Base-by-base conservation (phyloP, 768 basidiomycete genomes). In the Pleurotus platypus region DNA sequence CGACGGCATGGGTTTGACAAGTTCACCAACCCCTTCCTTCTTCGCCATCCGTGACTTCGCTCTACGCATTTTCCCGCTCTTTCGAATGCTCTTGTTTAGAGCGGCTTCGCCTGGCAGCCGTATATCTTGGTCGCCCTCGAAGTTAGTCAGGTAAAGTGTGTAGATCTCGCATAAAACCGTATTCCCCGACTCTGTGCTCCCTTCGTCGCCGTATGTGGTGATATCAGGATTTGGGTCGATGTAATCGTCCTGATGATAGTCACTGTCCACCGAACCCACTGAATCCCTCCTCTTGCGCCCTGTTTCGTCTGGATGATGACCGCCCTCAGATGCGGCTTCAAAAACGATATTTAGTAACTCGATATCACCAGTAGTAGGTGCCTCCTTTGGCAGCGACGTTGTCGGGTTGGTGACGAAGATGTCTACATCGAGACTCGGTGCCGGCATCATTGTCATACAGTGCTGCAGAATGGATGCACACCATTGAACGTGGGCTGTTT, bases 401-500 rank as follows among this genome's bases (percentile, higher is more conserved):
- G n/a, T 40, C 9, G 51, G 76, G 60, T 82, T 85, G 7, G 89
- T 89, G 30, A 92, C 87, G 63, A 85, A 92, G 45, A 92, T 86
- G 62, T 89, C 84, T 49, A 92, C 70, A 61, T 86, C 81, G 3
- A 92, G 74, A 46, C 71, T 64, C 50, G 73, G 63, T 6, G 68
- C 43, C 3, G 81, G 75, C 26, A 85, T 73, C 66, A 86, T 75
- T 30, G 78, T 72, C 65, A 80, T 77, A 68, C 87, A 91, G 15
- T 76, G 75, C n/a, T 83, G 80, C 37, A 92, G 66, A 49, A 80
- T 72, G 6, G 83, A 74, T 2, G 90, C 87, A 58, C 87, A 84
- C 90, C 90, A 92, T 55, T 86, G 83, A 27, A 92, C 75, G 60
- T 92, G 87, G 16, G 85, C 89, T 90, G 61, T 13, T 9, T 9